Percentiles rank a stretch among this genome's conserved stretches.
Evolutionary conservation across 129 eudicot genomes (phyloP).

Genomic region (Flaveria ramosissima): DNA sequence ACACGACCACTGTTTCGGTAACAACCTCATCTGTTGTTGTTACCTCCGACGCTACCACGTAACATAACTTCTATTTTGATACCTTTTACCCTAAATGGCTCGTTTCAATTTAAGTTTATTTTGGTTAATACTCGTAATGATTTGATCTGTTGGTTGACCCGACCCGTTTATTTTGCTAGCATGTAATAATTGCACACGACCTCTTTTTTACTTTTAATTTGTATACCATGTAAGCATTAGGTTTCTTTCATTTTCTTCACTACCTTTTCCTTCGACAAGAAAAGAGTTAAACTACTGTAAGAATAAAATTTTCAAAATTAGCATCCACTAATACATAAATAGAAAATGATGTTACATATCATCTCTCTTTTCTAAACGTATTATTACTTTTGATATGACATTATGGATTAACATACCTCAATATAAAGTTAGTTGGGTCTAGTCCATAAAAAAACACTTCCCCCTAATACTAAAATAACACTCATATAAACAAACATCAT

Average conservation of each 20-base stretch:
- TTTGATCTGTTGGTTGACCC: too few relatives aligned
- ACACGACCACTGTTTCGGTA: too few relatives aligned
- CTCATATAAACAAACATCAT: conserved; percentile 20
- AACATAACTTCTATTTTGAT: too few relatives aligned
- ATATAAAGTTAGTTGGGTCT: neutral
- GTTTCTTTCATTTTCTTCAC: neutral
- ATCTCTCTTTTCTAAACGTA: neutral
- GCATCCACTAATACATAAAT: neutral
- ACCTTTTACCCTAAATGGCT: too few relatives aligned
- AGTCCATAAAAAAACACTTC: neutral
- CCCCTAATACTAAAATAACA: neutral
- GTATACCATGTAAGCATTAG: neutral
- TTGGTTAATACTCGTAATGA: too few relatives aligned
- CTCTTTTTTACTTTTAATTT: neutral
- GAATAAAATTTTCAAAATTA: neutral
- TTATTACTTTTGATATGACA: neutral
- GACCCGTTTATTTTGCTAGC: too few relatives aligned
- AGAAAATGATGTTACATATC: neutral
- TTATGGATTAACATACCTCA: neutral
- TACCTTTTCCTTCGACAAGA: neutral
- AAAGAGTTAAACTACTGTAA: neutral
- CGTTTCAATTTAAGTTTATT: too few relatives aligned
- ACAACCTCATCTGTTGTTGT: too few relatives aligned
- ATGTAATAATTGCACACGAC: too few relatives aligned
- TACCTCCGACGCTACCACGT: too few relatives aligned